Evolutionary conservation across 768 basidiomycete species (phyloP).

Genomic region (Suillus discolor): DNA sequence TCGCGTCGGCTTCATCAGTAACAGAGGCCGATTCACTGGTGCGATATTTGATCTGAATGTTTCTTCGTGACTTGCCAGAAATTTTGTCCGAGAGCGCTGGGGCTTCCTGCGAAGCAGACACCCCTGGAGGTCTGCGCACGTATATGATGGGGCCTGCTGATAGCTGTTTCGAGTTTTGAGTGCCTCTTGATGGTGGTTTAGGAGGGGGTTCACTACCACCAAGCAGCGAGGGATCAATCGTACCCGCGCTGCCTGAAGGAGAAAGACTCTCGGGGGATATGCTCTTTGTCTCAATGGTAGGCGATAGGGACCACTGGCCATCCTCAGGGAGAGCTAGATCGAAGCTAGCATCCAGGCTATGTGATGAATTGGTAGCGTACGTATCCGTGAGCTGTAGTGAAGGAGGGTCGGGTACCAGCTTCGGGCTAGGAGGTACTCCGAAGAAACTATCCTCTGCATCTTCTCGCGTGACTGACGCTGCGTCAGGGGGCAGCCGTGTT

Average conservation of each 20-base stretch:
- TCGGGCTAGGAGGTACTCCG: conserved; percentile 31
- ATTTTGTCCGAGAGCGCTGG: conserved; percentile 18
- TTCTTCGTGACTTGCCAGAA: conserved; percentile 17
- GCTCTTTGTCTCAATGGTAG: not conserved
- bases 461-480: conserved; percentile 9
- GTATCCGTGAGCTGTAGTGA: not conserved
- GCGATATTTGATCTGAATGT: conserved; percentile 35
- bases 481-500: conserved; percentile 13
- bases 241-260: conserved; percentile 13
- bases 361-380: conserved; percentile 1
- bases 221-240: conserved; percentile 35
- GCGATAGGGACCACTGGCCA: not conserved
- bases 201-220: conserved; percentile 15
- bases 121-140: conserved; percentile 30
- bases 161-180: conserved; percentile 14
- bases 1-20: not conserved
- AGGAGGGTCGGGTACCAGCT: not conserved
- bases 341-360: conserved; percentile 4
- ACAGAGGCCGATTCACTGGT: conserved; percentile 5
- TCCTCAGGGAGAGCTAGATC: conserved; percentile 16
- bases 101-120: conserved; percentile 15
- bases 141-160: conserved; percentile 31
- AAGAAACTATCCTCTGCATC: conserved; percentile 24
- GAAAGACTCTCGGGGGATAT: not conserved
- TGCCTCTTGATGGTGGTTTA: not conserved